Base-by-base conservation (phyloP, 768 basidiomycete species). In the Phanerochaete sordida region DNA sequence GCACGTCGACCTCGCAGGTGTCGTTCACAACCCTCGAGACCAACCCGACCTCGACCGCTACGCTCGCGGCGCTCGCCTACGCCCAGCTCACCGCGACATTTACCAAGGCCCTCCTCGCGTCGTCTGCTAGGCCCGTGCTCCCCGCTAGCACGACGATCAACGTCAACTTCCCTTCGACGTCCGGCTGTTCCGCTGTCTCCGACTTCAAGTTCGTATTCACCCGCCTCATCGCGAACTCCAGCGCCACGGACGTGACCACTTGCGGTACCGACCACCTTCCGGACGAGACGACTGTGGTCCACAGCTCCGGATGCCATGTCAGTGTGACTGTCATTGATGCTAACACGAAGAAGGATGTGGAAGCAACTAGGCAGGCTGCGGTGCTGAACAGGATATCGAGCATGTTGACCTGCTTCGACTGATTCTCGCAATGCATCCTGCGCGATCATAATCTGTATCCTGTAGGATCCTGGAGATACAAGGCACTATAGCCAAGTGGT, bases 21-120 rank as follows among this genome's bases (percentile, higher is more conserved):
- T 82, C 81, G 2, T 84, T 77, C 70, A 84, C 81, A 26, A 81
- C 80, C 19, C 79, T 83, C 62, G 62, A 67, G 16, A 68, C 69
- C 8, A 59, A 72, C 26, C 73, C 77, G 2, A 72, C 65, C 27
- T 68, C 77, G 6, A 45, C 71, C 7, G 70, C 74, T 19, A 76
- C 75, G 44, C 58, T 67, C 26, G 73, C 79, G 11, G 78, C 81
- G 9, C 63, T 69, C 48, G 72, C 77, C 57, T 82, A 82, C 67
- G 72, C 81, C 23, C 60, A 72, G 19, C 77, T 83, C 45, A 73
- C 76, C 51, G 67, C 78, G 27, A 74, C 71, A 61, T 75, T 83
- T 65, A 67, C 75, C 27, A 50, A 70, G 16, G 71, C 69, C 16
- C 61, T 75, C 48, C 57, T 72, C 35, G 59, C 60, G 8, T 69